Evolutionary conservation across 257 asterid species (phyloP).

Genomic region (Nicotiana sylvestris): DNA sequence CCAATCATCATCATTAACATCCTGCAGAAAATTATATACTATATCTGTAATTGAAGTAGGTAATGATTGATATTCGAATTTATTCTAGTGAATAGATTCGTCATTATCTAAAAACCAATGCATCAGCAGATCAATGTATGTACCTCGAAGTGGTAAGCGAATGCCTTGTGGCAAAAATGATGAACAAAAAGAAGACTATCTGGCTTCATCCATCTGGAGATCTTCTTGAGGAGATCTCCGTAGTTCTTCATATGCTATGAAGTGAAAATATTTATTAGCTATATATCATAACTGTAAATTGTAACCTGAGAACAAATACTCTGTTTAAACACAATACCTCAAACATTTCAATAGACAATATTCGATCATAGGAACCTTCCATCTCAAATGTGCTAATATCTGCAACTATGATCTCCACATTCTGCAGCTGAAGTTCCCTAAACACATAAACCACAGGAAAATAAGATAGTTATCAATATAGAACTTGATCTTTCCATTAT

Average conservation of each 20-base stretch:
- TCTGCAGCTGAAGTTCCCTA: slow-evolving; percentile 62
- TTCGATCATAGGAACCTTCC: slow-evolving; percentile 83
- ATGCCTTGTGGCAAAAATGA: slow-evolving; percentile 82
- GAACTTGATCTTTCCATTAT: neutral
- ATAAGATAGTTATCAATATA: neutral
- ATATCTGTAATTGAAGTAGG: neutral
- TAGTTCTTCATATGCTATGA: slow-evolving; percentile 92
- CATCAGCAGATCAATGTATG: neutral
- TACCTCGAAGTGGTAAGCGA: slow-evolving; percentile 96
- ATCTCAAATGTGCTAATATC: slow-evolving; percentile 70
- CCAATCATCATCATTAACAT: slow-evolving; percentile 84
- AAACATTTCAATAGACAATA: slow-evolving; percentile 89
- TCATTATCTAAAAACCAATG: neutral
- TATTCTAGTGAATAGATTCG: neutral
- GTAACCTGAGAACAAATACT: neutral
- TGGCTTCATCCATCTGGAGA: slow-evolving; percentile 80
- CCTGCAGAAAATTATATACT: slow-evolving; percentile 34
- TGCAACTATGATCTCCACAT: slow-evolving; percentile 75
- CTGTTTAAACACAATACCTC: slow-evolving; percentile 44
- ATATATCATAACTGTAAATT: neutral
- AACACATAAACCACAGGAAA: neutral
- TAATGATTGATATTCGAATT: neutral
- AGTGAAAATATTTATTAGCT: neutral
- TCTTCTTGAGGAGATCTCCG: slow-evolving; percentile 70
- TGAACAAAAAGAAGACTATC: slow-evolving; percentile 75